Base-by-base conservation (phyloP, 345 rosid species). In the Boechera stricta region DNA sequence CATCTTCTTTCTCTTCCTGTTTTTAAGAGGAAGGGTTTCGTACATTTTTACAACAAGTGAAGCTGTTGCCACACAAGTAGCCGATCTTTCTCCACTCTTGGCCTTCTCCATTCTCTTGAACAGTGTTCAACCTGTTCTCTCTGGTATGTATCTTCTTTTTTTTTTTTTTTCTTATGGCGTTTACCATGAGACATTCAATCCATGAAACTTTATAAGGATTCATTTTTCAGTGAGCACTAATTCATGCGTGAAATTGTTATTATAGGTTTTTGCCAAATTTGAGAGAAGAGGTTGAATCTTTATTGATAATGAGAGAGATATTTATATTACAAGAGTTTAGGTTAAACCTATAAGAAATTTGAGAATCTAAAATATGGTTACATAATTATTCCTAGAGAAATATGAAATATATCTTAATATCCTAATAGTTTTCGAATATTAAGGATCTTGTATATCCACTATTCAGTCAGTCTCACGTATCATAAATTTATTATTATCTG, bases 91-190 rank as follows among this genome's bases (percentile, higher is more conserved):
- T 29, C 91, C 87, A 6, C 77, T 92, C 3, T 69, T 92, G 21
- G 89, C 97, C n/a, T 61, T 79, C 78, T 88, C 97, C 59, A 88
- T 92, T 42, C 93, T 90, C 58, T 1, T 88, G 54, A 88, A 92
- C 81, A 90, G 92, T 62, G 72, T 92, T 59, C 93, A 92, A 26
- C 93, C 93, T 5, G 97, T 92, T 26, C 93, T 92, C 39, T 87
- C 92, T 1, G 97, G 96, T 88, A 64, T 45, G 32, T 10, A n/a
- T 72, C 12, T 61, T 8, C 47, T 15, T 29, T 54, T 18, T 55
- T 15, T 29, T 54, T 18, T 55, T 55, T 28, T 11, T 5, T 10
- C 0, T 1, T 39, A 11, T 54, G 29, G 7, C 5, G 18, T 53
- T 39, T 69, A 39, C 63, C 21, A 29, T 42, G 4, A 56, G 18